A percentile compares a stretch with the other conserved stretches of the same genome.
Evolutionary conservation across 106 monocot genomes (phyloP).

Genomic region (Acanthochlamys bracteata): DNA sequence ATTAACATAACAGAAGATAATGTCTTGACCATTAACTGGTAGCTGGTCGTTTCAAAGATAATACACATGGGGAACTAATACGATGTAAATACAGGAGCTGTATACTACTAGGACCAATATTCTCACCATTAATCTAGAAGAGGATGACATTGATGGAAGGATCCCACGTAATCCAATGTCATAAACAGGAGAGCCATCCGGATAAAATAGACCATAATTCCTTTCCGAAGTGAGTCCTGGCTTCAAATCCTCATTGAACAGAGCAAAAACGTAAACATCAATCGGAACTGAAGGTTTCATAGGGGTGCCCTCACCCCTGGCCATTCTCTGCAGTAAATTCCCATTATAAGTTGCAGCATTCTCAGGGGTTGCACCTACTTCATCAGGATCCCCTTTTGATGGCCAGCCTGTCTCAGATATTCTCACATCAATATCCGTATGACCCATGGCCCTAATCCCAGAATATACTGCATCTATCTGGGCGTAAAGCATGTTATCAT

Average conservation of each 20-base stretch:
- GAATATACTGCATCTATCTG: conserved; percentile 75
- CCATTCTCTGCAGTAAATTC: conserved; percentile 63
- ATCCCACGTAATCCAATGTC: conserved; percentile 50
- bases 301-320: conserved; percentile 66
- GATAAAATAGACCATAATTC: conserved; percentile 83
- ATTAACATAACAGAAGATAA: neutral
- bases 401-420: conserved; percentile 97
- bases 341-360: conserved; percentile 71
- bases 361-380: conserved; percentile 59
- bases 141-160: conserved; percentile 23
- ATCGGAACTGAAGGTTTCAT: conserved; percentile 56
- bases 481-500: conserved; percentile 94
- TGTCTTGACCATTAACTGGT: neutral
- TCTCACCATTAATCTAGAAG: conserved; percentile 33
- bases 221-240: conserved; percentile 81
- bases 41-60: neutral
- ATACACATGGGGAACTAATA: neutral
- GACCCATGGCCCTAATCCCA: conserved; percentile 55
- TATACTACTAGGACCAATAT: neutral
- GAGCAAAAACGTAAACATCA: conserved; percentile 74
- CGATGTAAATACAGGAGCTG: neutral
- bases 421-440: conserved; percentile 53
- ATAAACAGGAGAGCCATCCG: conserved; percentile 73
- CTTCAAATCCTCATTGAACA: conserved; percentile 88
- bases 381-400: conserved; percentile 67